phyloP scores from a whole-genome alignment of 306 rosid genomes.

The Begonia loranthoides region DNA sequence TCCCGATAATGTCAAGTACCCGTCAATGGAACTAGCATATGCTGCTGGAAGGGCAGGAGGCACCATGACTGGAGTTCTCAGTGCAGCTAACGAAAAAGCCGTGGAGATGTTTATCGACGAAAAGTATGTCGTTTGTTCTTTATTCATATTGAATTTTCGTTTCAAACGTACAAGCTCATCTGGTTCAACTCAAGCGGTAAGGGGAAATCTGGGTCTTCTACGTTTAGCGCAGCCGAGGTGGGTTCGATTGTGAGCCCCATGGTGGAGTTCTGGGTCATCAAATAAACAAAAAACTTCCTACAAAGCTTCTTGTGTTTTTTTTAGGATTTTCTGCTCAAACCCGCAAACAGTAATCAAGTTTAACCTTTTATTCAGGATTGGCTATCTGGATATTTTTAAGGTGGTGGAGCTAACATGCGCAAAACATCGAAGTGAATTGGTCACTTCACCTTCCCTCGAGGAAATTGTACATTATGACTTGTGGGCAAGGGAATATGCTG shows the following conservation, averaged over 20 bases:
- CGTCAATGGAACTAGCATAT: conserved; percentile 92
- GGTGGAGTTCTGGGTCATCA: too few relatives aligned
- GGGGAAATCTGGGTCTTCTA: too few relatives aligned
- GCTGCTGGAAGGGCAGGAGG: conserved; percentile 99
- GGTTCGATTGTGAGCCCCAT: too few relatives aligned
- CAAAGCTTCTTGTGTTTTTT: too few relatives aligned
- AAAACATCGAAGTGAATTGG: conserved; percentile 57
- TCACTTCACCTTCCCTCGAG: conserved; percentile 69
- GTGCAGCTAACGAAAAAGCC: conserved; percentile 99
- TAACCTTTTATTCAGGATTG: conserved; percentile 37
- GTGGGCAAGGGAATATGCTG: conserved; percentile 86
- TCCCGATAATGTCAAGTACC: conserved; percentile 90
- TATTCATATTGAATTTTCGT: too few relatives aligned
- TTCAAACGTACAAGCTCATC: too few relatives aligned
- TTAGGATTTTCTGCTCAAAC: too few relatives aligned
- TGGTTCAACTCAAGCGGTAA: too few relatives aligned
- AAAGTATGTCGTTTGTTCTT: conserved; percentile 35
- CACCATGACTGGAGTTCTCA: conserved; percentile 97
- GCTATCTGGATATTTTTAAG: conserved; percentile 88
- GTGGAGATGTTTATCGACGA: conserved; percentile 92
- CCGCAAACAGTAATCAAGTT: neutral
- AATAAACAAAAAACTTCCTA: too few relatives aligned
- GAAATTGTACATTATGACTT: conserved; percentile 77
- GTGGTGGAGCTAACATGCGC: conserved; percentile 87
- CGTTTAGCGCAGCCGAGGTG: too few relatives aligned